These are phyloP conservation scores for Fusarium sp. DNA, from an alignment of 2,329 filamentous ascomycete species.

Conservation along the genomic window DNA sequence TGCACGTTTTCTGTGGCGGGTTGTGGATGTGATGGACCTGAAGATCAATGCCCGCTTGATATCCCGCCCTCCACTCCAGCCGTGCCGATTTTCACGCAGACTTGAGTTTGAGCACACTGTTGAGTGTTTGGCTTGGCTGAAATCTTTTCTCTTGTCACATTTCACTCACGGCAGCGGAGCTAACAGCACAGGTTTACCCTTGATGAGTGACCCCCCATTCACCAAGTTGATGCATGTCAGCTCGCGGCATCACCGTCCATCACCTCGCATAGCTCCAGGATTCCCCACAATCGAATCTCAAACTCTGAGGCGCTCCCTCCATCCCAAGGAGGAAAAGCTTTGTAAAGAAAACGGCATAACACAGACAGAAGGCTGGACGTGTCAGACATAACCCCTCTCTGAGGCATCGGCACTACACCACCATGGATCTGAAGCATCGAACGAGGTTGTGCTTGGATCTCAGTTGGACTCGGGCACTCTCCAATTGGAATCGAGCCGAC, in stretches of 20 bases:
- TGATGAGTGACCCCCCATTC: not conserved
- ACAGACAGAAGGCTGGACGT: constrained; percentile 1
- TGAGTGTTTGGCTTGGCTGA: not conserved
- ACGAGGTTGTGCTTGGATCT: constrained; percentile 21
- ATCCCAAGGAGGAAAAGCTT: not conserved
- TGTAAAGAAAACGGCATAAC: not conserved
- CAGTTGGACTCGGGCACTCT: constrained; percentile 10
- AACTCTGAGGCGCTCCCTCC: constrained; percentile 2
- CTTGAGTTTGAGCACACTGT: not conserved
- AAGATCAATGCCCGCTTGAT: constrained; percentile 1
- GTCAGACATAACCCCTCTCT: not conserved
- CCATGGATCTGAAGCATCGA: constrained; percentile 5
- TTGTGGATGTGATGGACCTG: constrained; percentile 21
- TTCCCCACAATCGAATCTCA: constrained; percentile 27
- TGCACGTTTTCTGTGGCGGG: constrained; percentile 6
- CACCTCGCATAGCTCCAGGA: constrained; percentile 25
- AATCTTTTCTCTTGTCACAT: constrained; percentile 11
- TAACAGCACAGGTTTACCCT: not conserved
- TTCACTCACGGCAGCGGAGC: constrained; percentile 6
- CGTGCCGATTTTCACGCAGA: not conserved
- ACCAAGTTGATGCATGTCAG: constrained; percentile 6
- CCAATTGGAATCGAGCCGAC: constrained; percentile 39
- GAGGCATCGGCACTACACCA: constrained; percentile 10
- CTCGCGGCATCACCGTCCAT: constrained; percentile 14
- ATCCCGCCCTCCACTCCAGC: not conserved